Evolutionary conservation across 352 stramenopile genomes (phyloP).

Genomic region (Blastocystis sp.): DNA sequence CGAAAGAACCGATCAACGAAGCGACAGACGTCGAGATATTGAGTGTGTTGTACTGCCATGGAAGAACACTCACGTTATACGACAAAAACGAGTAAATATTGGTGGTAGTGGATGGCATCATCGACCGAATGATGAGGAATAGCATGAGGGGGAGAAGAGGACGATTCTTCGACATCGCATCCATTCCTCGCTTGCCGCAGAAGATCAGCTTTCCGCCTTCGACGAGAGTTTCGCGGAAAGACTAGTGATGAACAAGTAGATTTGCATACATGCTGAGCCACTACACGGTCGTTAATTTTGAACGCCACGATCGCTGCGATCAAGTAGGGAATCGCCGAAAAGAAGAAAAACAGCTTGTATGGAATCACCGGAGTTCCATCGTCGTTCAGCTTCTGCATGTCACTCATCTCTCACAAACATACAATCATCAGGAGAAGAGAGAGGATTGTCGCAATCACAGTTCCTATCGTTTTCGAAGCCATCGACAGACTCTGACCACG

Average conservation of each 20-base stretch:
- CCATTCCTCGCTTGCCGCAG: not conserved
- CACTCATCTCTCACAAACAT: not conserved
- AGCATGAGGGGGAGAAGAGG: slow-evolving; percentile 51
- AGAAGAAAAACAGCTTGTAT: slow-evolving; percentile 14
- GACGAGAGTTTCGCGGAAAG: slow-evolving; percentile 1
- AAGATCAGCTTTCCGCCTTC: slow-evolving; percentile 40
- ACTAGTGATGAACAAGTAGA: slow-evolving; percentile 4
- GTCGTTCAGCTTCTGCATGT: not conserved
- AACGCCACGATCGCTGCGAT: slow-evolving; percentile 13
- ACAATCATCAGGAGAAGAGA: slow-evolving; percentile 58
- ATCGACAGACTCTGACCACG: slow-evolving; percentile 43
- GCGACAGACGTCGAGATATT: slow-evolving; percentile 46
- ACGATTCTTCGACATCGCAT: not conserved
- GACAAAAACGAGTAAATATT: slow-evolving; percentile 49
- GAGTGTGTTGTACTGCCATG: slow-evolving; percentile 51
- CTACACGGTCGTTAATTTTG: slow-evolving; percentile 25
- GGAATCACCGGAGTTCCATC: not conserved
- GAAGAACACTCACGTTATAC: not conserved
- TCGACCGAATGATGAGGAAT: slow-evolving; percentile 16
- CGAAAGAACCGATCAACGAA: slow-evolving; percentile 31
- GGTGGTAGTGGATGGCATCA: slow-evolving; percentile 26
- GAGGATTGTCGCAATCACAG: slow-evolving; percentile 20
- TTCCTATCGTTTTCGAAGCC: slow-evolving; percentile 48
- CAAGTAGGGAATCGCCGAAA: slow-evolving; percentile 25
- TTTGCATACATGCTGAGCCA: not conserved